Conservation (phyloP, 2,329 filamentous ascomycete genomes). For the Ceratocystis alfenasii region DNA sequence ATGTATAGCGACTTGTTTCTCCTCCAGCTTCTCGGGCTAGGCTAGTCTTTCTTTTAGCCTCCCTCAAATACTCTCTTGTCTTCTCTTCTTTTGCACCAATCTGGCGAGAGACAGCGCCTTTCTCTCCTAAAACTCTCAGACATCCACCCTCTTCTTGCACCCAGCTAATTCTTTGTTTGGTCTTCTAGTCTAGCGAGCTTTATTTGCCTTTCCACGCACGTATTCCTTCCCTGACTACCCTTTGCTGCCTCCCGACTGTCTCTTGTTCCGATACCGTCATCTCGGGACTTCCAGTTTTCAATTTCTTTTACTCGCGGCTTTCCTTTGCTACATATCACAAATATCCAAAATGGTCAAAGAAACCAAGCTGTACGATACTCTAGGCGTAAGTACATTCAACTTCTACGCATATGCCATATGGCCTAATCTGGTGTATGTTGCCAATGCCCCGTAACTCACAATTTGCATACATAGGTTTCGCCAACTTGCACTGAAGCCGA, state of each 20-base stretch:
- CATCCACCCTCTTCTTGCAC: no score
- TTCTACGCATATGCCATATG: neutral
- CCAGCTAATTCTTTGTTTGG: neutral
- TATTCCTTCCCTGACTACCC: neutral
- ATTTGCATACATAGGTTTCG: constrained; percentile 45
- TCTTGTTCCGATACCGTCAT: neutral
- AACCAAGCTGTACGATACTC: constrained; percentile 64
- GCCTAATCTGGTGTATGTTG: neutral
- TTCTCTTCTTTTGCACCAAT: neutral
- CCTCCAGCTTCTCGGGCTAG: neutral
- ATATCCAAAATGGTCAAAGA: constrained; percentile 55
- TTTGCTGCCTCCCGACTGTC: neutral
- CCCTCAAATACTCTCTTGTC: neutral
- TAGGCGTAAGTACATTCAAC: constrained; percentile 49
- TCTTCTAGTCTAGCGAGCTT: neutral
- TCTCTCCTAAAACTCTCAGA: no score
- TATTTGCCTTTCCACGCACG: neutral
- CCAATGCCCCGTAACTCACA: neutral
- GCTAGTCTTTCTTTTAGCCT: neutral
- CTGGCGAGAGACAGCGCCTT: neutral
- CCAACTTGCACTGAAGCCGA: constrained; percentile 72
- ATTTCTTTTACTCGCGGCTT: neutral
- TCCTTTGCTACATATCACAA: neutral
- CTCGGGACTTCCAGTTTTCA: neutral
- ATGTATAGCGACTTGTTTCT: no score